Percentiles rank a stretch among this genome's conserved stretches.
Evolutionary conservation across 2,329 filamentous ascomycete genomes (phyloP).

Genomic region (Fusarium longipes): DNA sequence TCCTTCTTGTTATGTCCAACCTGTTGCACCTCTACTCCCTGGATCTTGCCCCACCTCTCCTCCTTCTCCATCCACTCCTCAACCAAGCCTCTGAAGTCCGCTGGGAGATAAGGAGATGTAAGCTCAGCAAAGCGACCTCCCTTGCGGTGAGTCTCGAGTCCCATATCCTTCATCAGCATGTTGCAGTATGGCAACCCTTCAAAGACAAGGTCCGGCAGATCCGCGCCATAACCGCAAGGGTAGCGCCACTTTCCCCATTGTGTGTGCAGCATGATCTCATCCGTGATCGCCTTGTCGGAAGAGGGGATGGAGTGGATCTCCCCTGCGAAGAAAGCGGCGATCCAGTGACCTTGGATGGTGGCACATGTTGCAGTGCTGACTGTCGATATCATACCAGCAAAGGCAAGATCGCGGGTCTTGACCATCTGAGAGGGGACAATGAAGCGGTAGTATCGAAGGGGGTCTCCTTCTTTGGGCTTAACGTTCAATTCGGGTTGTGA

Average conservation of each 20-base stretch:
- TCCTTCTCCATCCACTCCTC: slow-evolving; percentile 44
- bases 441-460: slow-evolving; percentile 45
- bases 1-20: slow-evolving; percentile 1
- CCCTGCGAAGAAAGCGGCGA: slow-evolving; percentile 68
- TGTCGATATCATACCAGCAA: slow-evolving; percentile 48
- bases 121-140: slow-evolving; percentile 22
- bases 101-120: slow-evolving; percentile 34
- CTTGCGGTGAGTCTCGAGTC: slow-evolving; percentile 56
- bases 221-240: slow-evolving; percentile 70
- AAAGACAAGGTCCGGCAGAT: slow-evolving; percentile 77
- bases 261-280: slow-evolving; percentile 70
- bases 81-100: slow-evolving; percentile 44
- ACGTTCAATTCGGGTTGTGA: slow-evolving; percentile 38
- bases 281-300: slow-evolving; percentile 55
- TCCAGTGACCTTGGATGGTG: slow-evolving; percentile 60
- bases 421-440: slow-evolving; percentile 40
- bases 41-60: background rate
- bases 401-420: slow-evolving; percentile 48
- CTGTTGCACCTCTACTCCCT: slow-evolving; percentile 2
- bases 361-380: slow-evolving; percentile 52
- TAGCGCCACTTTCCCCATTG: slow-evolving; percentile 79
- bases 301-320: slow-evolving; percentile 53
- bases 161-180: slow-evolving; percentile 72
- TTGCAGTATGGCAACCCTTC: slow-evolving; percentile 72
- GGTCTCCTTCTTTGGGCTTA: slow-evolving; percentile 33